These are phyloP conservation scores for Myriosclerotinia scirpicola DNA, from an alignment of 2,329 filamentous ascomycete species.

Conservation along the genomic window DNA sequence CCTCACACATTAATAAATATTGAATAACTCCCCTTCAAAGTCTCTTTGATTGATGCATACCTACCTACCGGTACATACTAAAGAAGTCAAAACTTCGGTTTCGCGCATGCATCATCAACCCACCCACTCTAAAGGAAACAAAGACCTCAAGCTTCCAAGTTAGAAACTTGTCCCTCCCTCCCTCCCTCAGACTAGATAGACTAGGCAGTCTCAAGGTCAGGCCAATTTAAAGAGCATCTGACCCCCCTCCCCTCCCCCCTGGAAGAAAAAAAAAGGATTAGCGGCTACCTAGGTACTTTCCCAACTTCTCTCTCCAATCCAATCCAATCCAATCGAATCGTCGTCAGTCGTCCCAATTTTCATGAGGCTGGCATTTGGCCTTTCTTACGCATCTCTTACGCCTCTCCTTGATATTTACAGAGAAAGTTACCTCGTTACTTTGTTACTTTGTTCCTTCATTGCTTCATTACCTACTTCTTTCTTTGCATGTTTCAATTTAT, in stretches of 20 bases:
- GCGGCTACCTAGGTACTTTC: not conserved
- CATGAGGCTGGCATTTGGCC: slow-evolving; percentile 10
- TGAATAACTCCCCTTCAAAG: no score
- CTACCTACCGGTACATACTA: no score
- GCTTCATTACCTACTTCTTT: not conserved
- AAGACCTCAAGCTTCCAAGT: no score
- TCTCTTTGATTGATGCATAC: no score
- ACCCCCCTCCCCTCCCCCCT: not conserved
- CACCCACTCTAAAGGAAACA: no score
- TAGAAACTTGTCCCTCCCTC: not conserved
- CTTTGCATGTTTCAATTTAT: slow-evolving; percentile 5
- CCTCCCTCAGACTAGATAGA: not conserved
- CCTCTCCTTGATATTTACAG: not conserved
- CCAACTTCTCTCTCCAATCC: not conserved
- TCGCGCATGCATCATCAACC: no score
- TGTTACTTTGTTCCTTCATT: not conserved
- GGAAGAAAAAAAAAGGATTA: not conserved
- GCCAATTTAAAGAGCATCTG: slow-evolving; percentile 9
- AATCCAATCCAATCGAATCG: not conserved
- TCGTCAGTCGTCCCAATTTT: not conserved
- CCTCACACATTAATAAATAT: not conserved
- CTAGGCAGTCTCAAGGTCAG: not conserved
- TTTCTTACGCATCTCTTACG: slow-evolving; percentile 7
- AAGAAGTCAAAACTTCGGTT: no score
- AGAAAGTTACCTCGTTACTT: not conserved